Evolutionary conservation across 2,329 filamentous ascomycete species (phyloP).

Genomic region (Trichoderma aggressivum): DNA sequence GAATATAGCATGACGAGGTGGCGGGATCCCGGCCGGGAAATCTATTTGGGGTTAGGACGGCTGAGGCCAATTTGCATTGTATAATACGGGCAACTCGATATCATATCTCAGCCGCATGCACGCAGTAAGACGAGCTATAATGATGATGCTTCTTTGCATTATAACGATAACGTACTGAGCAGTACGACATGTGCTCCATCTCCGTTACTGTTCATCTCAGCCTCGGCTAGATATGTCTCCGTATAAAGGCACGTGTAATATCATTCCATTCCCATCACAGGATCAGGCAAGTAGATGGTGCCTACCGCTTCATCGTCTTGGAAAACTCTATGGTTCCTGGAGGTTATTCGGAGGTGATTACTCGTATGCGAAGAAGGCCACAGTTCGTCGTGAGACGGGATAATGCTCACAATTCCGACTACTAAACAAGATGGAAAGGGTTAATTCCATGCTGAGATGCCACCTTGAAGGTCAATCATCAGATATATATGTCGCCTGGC

Average conservation of each 20-base stretch:
- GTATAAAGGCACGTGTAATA: background rate
- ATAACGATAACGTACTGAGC: too few species aligned
- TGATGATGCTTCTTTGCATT: background rate
- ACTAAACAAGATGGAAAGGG: slow-evolving; percentile 41
- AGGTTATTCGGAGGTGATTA: too few species aligned
- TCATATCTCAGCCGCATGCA: background rate
- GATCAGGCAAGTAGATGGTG: background rate
- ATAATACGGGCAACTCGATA: background rate
- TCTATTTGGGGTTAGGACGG: background rate
- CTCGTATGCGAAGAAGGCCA: background rate
- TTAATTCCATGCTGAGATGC: slow-evolving; percentile 34
- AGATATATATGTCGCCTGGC: slow-evolving; percentile 34
- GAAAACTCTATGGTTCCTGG: too few species aligned
- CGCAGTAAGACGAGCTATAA: background rate
- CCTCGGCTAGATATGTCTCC: background rate
- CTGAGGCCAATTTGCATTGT: background rate
- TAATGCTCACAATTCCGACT: slow-evolving; percentile 34
- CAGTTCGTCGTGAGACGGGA: background rate
- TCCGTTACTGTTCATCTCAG: background rate
- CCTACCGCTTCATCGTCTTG: background rate
- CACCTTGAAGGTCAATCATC: slow-evolving; percentile 43
- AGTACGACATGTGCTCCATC: background rate
- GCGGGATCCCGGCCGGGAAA: slow-evolving; percentile 9
- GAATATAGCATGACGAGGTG: slow-evolving; percentile 1
- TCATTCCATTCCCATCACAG: background rate